Evolutionary conservation across 2,329 filamentous ascomycete species (phyloP).

Genomic region (Fusarium brachygibbosum): DNA sequence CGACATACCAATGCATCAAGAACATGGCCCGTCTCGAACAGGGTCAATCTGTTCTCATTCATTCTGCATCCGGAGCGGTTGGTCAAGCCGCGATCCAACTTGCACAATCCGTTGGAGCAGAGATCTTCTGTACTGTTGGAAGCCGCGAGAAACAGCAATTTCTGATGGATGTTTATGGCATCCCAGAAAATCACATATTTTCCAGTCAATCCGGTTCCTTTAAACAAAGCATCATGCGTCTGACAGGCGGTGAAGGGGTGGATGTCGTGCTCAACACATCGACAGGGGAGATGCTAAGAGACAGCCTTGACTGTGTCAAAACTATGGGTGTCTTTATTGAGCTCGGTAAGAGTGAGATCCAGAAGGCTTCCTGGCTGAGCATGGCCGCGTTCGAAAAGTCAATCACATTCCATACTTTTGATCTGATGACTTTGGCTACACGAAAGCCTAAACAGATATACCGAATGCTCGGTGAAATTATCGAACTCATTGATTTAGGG

Average conservation of each 20-base stretch:
- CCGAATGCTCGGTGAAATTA: neutral
- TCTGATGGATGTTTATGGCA: neutral
- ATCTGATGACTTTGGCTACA: neutral
- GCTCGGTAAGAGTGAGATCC: neutral
- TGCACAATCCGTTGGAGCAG: neutral
- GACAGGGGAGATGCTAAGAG: constrained; percentile 7
- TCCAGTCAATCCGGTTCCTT: neutral
- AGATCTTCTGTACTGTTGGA: constrained; percentile 12
- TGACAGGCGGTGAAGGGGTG: neutral
- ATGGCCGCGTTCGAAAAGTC: constrained; percentile 8
- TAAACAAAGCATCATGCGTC: constrained; percentile 1
- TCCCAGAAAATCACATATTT: neutral
- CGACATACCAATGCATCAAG: constrained; percentile 11
- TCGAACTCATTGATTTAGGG: neutral
- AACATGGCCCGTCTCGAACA: neutral
- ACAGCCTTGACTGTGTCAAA: constrained; percentile 14
- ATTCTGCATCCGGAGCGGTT: constrained; percentile 11
- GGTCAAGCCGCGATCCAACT: constrained; percentile 16
- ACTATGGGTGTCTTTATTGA: constrained; percentile 4
- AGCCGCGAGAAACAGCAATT: neutral
- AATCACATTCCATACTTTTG: constrained; percentile 10
- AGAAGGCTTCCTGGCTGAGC: neutral
- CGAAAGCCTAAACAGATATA: neutral
- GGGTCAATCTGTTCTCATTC: constrained; percentile 6
- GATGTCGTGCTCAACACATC: constrained; percentile 11